Conservation (phyloP, 1,284 basidiomycete genomes). For the Hortiboletus rubellus region DNA sequence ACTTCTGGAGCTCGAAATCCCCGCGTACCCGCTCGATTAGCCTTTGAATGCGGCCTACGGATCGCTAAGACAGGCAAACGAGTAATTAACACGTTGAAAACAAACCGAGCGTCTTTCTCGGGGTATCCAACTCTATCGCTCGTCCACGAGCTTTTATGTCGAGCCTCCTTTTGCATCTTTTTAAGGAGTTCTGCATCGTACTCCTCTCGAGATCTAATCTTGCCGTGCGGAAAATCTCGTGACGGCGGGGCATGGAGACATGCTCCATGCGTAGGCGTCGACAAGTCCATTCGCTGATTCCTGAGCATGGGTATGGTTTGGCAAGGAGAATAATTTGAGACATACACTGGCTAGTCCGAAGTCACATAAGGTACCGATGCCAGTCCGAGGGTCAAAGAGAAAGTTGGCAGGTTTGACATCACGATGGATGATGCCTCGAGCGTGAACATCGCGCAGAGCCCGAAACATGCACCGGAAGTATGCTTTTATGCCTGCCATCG, state of each 20-base stretch:
- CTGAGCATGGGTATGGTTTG: slow-evolving; percentile 7
- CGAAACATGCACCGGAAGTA: slow-evolving; percentile 94
- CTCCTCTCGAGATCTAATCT: slow-evolving; percentile 39
- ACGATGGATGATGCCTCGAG: slow-evolving; percentile 90
- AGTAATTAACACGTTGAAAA: slow-evolving; percentile 2
- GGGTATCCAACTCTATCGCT: slow-evolving; percentile 75
- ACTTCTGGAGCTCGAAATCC: slow-evolving; percentile 98
- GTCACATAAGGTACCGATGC: slow-evolving; percentile 88
- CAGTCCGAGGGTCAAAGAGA: slow-evolving; percentile 85
- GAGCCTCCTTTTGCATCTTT: slow-evolving; percentile 60
- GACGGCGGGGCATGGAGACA: slow-evolving; percentile 77
- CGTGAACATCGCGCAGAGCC: slow-evolving; percentile 87
- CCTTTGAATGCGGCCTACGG: slow-evolving; percentile 79
- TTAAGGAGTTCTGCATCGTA: slow-evolving; percentile 48
- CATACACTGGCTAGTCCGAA: slow-evolving; percentile 92
- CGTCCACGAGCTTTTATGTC: slow-evolving; percentile 51
- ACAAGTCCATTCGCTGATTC: slow-evolving; percentile 55
- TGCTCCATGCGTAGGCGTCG: slow-evolving; percentile 47
- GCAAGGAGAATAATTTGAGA: slow-evolving; percentile 11
- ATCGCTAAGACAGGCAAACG: slow-evolving; percentile 12
- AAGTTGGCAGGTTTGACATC: slow-evolving; percentile 99
- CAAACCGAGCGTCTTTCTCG: slow-evolving; percentile 64
- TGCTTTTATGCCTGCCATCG: slow-evolving; percentile 74
- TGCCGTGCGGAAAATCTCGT: slow-evolving; percentile 66
- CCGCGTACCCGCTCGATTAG: slow-evolving; percentile 94